phyloP scores from a whole-genome alignment of 2,329 filamentous ascomycete species.

The Calonectria fujianensis region DNA sequence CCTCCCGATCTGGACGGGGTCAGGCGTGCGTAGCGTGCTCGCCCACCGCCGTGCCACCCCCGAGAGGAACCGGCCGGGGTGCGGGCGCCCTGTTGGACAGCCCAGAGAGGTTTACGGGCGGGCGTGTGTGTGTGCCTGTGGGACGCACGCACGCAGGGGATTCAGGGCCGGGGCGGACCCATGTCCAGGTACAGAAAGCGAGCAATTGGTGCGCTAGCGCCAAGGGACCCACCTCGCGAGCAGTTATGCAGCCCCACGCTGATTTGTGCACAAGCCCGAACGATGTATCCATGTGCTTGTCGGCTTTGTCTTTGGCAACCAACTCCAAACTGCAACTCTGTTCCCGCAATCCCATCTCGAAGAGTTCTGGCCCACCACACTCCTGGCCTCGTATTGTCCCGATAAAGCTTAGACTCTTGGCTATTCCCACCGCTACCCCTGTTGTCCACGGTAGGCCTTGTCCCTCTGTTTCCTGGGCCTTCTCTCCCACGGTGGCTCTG shows the following conservation, averaged over 20 bases:
- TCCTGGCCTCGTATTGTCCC: slow-evolving; percentile 28
- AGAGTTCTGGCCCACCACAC: slow-evolving; percentile 1
- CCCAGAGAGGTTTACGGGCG: slow-evolving; percentile 14
- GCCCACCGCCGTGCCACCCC: neutral
- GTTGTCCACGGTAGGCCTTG: neutral
- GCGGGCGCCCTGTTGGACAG: slow-evolving; percentile 3
- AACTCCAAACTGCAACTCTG: slow-evolving; percentile 11
- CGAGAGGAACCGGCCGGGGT: neutral
- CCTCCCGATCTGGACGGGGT: slow-evolving; percentile 9
- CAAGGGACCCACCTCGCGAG: neutral
- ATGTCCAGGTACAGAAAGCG: slow-evolving; percentile 23
- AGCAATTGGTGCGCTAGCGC: slow-evolving; percentile 29
- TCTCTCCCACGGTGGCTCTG: slow-evolving; percentile 19
- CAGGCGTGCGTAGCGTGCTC: neutral
- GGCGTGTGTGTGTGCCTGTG: neutral
- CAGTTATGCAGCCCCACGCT: slow-evolving; percentile 1
- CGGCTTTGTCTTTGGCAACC: slow-evolving; percentile 2
- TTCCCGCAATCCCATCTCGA: neutral
- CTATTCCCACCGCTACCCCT: neutral
- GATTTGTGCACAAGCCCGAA: neutral
- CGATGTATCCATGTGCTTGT: neutral
- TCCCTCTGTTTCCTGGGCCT: slow-evolving; percentile 37
- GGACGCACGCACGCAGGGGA: slow-evolving; percentile 30
- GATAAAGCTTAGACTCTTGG: slow-evolving; percentile 26
- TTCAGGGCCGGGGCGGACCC: slow-evolving; percentile 6